Evolutionary conservation across 306 rosid genomes (phyloP), one percentile per base, ranked within the genome.

Genomic region (Fragaria nilgerrensis): DNA sequence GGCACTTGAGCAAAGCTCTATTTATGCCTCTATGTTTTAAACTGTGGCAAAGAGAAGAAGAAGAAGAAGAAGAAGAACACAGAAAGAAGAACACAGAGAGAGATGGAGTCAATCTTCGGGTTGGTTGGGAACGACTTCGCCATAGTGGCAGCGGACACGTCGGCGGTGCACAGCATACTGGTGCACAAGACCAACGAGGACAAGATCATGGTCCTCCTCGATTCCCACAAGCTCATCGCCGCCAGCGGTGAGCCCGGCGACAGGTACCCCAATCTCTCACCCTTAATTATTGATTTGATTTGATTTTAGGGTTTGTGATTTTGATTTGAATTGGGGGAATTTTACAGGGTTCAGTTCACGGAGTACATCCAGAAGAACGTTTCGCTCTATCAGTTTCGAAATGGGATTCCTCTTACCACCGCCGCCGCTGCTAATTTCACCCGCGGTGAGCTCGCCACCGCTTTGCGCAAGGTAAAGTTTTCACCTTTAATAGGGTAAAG

Each of bases 151-250:
- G 97, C 97, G 5, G 99, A 95, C 63, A 85, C 99, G 1, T 92
- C 99, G 55, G 97, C 99, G 39, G 97, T 92, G 49, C 89, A 95
- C 78, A 90, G 97, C 87, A 95, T 95, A 79, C 83, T 95, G 50
- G 99, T 95, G 1, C 99, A 95, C 85, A 95, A 92, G 77, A 87
- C 97, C 52, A 91, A 92, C 85, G 99, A 95, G 81, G 99, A 95
- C 90, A 95, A 95, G 89, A 95, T 95, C 92, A 95, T 95, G 99
- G 77, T 88, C 48, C 99, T 95, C 72, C 99, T 95, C 72, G 99
- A 95, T 61, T 89, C 99, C 5, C 97, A 95, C 91, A 95, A 95
- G 79, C 97, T 95, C 82, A 22, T 92, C 85, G 99, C 99, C 59
- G 97, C 99, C 59, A 92, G 96, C 78, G 97, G 99, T 17, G 99